These are phyloP conservation scores for Elsinoe australis DNA, from an alignment of 2,329 filamentous ascomycete species.

Conservation along the genomic window DNA sequence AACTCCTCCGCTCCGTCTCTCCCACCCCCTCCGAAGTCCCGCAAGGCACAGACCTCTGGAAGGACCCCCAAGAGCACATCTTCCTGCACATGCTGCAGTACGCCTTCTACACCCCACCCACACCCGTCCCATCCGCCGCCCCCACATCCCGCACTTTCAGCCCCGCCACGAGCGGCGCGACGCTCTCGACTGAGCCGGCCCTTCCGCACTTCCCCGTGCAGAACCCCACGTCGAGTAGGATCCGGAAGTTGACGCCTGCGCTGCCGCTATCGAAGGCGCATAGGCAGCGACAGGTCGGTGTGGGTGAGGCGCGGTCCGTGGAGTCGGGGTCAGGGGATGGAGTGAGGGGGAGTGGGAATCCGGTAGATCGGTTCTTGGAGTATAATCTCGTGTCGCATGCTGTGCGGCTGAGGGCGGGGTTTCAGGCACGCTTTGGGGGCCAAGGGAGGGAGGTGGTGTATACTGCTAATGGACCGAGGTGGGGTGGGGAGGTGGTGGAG, in stretches of 20 bases:
- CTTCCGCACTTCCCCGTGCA: too few species aligned
- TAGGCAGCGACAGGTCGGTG: too few species aligned
- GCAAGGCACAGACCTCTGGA: neutral
- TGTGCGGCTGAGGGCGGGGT: conserved; percentile 19
- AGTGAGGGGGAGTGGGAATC: too few species aligned
- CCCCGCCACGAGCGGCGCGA: too few species aligned
- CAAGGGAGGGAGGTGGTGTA: conserved; percentile 22
- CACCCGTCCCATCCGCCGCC: neutral
- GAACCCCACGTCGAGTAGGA: too few species aligned
- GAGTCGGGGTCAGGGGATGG: too few species aligned
- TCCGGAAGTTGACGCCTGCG: too few species aligned
- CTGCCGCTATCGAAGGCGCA: too few species aligned
- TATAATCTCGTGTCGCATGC: conserved; percentile 21
- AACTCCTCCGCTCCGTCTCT: neutral
- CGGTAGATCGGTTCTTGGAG: conserved; percentile 23
- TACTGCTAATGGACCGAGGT: conserved; percentile 9
- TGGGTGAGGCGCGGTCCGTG: too few species aligned
- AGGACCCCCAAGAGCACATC: neutral
- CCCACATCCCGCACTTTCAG: too few species aligned
- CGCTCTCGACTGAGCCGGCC: too few species aligned
- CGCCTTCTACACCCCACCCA: neutral
- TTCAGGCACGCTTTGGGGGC: conserved; percentile 12
- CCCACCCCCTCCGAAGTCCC: neutral
- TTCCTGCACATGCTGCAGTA: conserved; percentile 12
- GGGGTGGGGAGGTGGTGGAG: neutral